A percentile compares a stretch with the other conserved stretches of the same genome.
Evolutionary conservation across 148 eudicot species (phyloP).

Genomic region (Chenopodium formosanum): DNA sequence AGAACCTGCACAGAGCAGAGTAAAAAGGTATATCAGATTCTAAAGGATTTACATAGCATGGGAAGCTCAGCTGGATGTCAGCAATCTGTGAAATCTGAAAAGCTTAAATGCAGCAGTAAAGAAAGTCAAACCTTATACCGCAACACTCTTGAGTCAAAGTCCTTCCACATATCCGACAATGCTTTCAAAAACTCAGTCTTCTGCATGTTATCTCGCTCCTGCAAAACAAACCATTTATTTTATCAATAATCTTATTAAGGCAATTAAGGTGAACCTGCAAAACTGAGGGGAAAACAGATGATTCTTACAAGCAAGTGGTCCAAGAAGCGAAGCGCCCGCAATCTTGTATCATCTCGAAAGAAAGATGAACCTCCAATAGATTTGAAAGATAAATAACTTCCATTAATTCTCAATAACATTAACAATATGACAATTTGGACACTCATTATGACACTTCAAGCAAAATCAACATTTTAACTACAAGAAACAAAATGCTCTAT

Average conservation of each 20-base stretch:
- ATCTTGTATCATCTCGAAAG: conserved; percentile 91
- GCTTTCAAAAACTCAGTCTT: conserved; percentile 95
- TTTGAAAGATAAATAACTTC: conserved; percentile 15
- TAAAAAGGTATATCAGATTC: conserved; percentile 4
- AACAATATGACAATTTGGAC: neutral
- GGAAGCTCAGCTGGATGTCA: neutral
- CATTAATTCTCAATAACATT: neutral
- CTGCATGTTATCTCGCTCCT: conserved; percentile 99
- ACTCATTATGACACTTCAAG: neutral
- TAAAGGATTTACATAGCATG: neutral
- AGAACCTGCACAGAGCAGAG: conserved; percentile 64
- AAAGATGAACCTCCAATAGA: conserved; percentile 70
- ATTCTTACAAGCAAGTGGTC: conserved; percentile 95
- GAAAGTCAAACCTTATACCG: conserved; percentile 84
- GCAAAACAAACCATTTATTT: conserved; percentile 22
- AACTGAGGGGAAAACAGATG: conserved; percentile 14
- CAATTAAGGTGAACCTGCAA: conserved; percentile 5
- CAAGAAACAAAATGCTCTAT: neutral
- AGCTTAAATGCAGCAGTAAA: neutral
- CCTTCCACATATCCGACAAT: conserved; percentile 96
- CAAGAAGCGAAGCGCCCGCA: conserved; percentile 98
- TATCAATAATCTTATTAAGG: neutral
- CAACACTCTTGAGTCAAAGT: conserved; percentile 93
- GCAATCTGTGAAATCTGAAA: conserved; percentile 3
- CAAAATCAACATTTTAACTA: neutral